A percentile compares a stretch with the other conserved stretches of the same genome.
phyloP scores from a whole-genome alignment of 2,329 filamentous ascomycete species.

The Chaetomium sp. region DNA sequence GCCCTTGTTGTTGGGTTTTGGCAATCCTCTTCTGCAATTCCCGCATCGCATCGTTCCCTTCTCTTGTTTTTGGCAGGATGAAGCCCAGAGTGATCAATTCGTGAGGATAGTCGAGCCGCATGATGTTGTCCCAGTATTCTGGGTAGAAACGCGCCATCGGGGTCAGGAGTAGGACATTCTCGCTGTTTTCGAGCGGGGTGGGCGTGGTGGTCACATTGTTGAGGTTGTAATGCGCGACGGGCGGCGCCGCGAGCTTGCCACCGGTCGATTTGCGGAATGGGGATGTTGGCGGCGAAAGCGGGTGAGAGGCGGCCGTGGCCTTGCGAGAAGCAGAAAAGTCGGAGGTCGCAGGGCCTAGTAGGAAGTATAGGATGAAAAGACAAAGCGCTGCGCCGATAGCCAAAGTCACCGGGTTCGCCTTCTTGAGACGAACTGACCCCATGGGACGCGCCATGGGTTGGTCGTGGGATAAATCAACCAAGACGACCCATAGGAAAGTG shows the following conservation, averaged over 20 bases:
- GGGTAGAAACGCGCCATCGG: slow-evolving; percentile 91
- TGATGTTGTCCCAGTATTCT: slow-evolving; percentile 90
- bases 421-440: slow-evolving; percentile 66
- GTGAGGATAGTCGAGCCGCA: slow-evolving; percentile 80
- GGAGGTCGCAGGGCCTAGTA: slow-evolving; percentile 44
- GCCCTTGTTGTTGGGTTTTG: slow-evolving; percentile 71
- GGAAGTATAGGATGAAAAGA: slow-evolving; percentile 63
- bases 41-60: slow-evolving; percentile 80
- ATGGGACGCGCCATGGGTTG: slow-evolving; percentile 49
- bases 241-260: slow-evolving; percentile 59
- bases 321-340: slow-evolving; percentile 32
- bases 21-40: slow-evolving; percentile 78
- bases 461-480: slow-evolving; percentile 14
- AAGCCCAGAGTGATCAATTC: slow-evolving; percentile 92
- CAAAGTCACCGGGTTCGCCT: slow-evolving; percentile 70
- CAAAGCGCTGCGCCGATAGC: slow-evolving; percentile 64
- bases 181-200: slow-evolving; percentile 69
- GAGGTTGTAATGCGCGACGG: slow-evolving; percentile 87
- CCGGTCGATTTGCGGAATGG: slow-evolving; percentile 59
- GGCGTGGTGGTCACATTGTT: slow-evolving; percentile 85
- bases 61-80: slow-evolving; percentile 88
- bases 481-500: slow-evolving; percentile 18
- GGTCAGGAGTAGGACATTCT: slow-evolving; percentile 85
- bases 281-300: slow-evolving; percentile 66
- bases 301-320: slow-evolving; percentile 54